Conservation (phyloP, 2,329 filamentous ascomycete species). For the Capronia epimyces region DNA sequence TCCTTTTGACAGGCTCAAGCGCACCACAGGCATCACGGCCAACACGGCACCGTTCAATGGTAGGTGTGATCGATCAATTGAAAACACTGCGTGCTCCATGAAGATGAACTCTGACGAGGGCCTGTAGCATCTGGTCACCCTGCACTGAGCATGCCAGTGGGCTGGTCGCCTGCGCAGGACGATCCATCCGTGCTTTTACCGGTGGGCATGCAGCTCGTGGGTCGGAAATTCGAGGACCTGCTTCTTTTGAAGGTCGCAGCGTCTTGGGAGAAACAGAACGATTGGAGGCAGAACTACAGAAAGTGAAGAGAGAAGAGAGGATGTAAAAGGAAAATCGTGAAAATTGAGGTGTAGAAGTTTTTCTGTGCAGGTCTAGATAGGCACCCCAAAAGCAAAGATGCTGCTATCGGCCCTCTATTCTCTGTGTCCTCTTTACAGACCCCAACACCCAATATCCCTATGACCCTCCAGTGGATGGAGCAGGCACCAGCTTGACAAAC, state of each 20-base stretch:
- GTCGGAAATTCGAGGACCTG: slow-evolving; percentile 31
- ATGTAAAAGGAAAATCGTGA: no score
- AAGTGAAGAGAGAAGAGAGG: no score
- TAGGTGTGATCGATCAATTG: slow-evolving; percentile 36
- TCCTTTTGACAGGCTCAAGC: slow-evolving; percentile 1
- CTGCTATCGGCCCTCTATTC: no score
- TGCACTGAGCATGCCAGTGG: slow-evolving; percentile 50
- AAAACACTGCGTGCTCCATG: not conserved
- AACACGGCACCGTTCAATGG: slow-evolving; percentile 56
- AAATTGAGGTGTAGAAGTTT: no score
- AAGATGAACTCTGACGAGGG: not conserved
- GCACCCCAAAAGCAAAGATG: no score
- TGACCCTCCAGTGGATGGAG: no score
- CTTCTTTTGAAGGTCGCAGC: slow-evolving; percentile 27
- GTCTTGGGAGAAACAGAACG: slow-evolving; percentile 22
- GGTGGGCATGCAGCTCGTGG: slow-evolving; percentile 52
- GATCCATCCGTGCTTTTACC: slow-evolving; percentile 40
- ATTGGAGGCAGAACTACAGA: no score
- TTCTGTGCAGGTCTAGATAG: no score
- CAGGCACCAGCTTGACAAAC: no score
- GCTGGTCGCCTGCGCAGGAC: slow-evolving; percentile 41
- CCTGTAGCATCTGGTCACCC: slow-evolving; percentile 46
- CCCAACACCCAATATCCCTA: no score
- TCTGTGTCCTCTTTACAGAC: no score
- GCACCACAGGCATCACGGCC: slow-evolving; percentile 48